Conservation (phyloP, 768 basidiomycete species). For the Asterophora parasitica region DNA sequence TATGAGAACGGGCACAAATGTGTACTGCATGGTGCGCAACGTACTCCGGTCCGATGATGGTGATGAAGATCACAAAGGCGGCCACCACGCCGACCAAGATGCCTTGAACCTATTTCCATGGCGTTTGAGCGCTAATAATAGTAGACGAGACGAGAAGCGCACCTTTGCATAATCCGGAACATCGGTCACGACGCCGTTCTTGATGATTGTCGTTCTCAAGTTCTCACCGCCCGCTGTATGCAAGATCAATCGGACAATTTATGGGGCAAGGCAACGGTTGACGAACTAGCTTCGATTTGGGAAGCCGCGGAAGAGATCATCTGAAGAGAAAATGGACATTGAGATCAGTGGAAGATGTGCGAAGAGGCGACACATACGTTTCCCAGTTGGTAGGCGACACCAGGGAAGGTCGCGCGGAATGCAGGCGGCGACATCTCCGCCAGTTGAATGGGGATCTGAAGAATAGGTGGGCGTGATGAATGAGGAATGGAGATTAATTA, state of each 20-base stretch:
- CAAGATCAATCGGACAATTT: conserved; percentile 13
- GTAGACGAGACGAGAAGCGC: no score
- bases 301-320: conserved; percentile 70
- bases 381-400: conserved; percentile 80
- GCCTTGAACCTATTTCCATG: conserved; percentile 56
- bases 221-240: conserved; percentile 54
- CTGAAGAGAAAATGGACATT: conserved; percentile 18
- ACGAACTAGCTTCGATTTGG: conserved; percentile 72
- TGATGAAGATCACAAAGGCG: conserved; percentile 70
- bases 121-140: no score
- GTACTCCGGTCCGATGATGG: conserved; percentile 72
- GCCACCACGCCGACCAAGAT: conserved; percentile 84
- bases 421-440: conserved; percentile 84
- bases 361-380: conserved; percentile 59
- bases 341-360: no score
- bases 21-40: conserved; percentile 25
- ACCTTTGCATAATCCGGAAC: conserved; percentile 65
- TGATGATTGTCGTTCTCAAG: conserved; percentile 43
- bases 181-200: conserved; percentile 34
- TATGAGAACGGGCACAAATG: neutral
- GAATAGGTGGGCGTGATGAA: conserved; percentile 34
- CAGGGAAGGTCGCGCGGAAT: conserved; percentile 85
- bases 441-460: conserved; percentile 67
- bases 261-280: neutral
- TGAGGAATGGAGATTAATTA: conserved; percentile 33